Percentiles rank a stretch among this genome's conserved stretches.
These are phyloP conservation scores for Tuber brumale DNA, from an alignment of 495 filamentous ascomycete genomes.

Conservation along the genomic window DNA sequence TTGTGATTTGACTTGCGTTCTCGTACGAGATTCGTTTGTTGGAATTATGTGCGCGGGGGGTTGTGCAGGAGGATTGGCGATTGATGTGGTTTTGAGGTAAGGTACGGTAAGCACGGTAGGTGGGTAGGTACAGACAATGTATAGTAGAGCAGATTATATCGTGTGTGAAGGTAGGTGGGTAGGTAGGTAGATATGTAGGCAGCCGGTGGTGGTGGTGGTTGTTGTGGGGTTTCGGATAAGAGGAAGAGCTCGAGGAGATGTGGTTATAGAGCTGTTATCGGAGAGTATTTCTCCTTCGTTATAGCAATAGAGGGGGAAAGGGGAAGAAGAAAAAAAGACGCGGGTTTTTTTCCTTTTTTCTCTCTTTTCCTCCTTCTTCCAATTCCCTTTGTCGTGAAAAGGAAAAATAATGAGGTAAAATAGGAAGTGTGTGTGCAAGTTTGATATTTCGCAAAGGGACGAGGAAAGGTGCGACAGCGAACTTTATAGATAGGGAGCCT, in stretches of 20 bases:
- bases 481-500: constrained; percentile 36
- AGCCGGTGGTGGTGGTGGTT: constrained; percentile 4
- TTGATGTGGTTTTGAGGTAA: background rate
- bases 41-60: background rate
- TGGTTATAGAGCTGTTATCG: constrained; percentile 13
- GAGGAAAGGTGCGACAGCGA: constrained; percentile 27
- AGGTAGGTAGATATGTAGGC: constrained; percentile 2
- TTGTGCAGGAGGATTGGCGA: background rate
- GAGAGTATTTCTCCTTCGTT: constrained; percentile 8
- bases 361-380: constrained; percentile 13
- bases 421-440: constrained; percentile 3
- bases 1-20: background rate
- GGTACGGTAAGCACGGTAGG: background rate
- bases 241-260: background rate
- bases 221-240: constrained; percentile 9
- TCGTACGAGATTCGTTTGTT: background rate
- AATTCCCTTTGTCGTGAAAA: constrained; percentile 23
- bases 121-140: background rate
- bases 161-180: background rate
- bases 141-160: background rate
- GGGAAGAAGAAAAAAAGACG: background rate
- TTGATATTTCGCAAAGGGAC: background rate
- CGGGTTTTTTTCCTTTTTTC: constrained; percentile 17
- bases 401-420: constrained; percentile 21
- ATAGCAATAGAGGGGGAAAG: constrained; percentile 22